A percentile compares a stretch with the other conserved stretches of the same genome.
Evolutionary conservation across 495 filamentous ascomycete species (phyloP).

Genomic region (Tuber aestivum): DNA sequence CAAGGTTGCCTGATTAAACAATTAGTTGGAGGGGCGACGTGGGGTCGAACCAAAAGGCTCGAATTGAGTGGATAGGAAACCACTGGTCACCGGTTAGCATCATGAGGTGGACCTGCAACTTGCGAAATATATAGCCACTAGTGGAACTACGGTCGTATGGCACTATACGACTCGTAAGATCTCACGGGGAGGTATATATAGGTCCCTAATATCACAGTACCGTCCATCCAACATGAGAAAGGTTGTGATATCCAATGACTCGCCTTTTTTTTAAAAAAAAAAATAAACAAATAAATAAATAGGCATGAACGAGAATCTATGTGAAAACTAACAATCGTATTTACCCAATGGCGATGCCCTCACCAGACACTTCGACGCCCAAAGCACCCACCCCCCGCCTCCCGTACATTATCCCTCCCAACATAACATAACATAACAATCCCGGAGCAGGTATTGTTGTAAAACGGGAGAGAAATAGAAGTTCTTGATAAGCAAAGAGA

Average conservation of each 20-base stretch:
- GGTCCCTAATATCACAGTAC: not conserved
- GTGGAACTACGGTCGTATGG: not conserved
- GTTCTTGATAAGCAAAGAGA: too few relatives aligned
- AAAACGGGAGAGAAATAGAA: too few relatives aligned
- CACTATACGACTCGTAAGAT: not conserved
- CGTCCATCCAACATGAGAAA: not conserved
- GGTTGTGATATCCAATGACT: not conserved
- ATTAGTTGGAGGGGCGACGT: not conserved
- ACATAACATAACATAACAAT: too few relatives aligned
- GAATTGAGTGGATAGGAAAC: not conserved
- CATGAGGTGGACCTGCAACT: too few relatives aligned
- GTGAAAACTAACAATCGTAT: not conserved
- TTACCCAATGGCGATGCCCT: not conserved
- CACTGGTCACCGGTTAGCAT: too few relatives aligned
- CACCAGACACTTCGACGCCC: not conserved
- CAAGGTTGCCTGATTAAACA: slow-evolving; percentile 37
- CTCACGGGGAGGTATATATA: not conserved
- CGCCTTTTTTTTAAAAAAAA: not conserved
- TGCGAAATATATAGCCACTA: too few relatives aligned
- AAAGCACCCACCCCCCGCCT: not conserved
- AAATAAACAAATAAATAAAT: not conserved
- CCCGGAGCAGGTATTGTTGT: too few relatives aligned
- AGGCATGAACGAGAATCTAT: not conserved
- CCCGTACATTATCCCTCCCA: too few relatives aligned
- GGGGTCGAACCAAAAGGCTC: not conserved